Evolutionary conservation across 495 filamentous ascomycete species (phyloP), one percentile per base, ranked within the genome.

Genomic region (Tetracladium setigerum): DNA sequence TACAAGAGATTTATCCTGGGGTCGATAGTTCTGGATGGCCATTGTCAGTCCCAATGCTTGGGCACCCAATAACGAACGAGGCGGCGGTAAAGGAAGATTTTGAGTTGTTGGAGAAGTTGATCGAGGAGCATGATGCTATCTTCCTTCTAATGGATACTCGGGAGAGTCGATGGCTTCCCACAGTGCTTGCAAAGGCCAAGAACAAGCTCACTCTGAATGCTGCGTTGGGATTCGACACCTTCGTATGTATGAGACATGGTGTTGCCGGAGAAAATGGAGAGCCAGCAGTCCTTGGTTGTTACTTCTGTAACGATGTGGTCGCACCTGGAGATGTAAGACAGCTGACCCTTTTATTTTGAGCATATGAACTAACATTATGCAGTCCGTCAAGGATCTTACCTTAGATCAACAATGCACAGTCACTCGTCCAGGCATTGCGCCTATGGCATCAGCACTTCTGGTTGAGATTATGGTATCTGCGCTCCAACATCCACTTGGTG

Each of bases 371-470:
- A 47, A 38, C 17, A 34, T 42, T 38, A 15, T 18, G 34, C 43
- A 54, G 45, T 95, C 90, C 18, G 71, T 95, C 59, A 91, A 89
- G 57, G 87, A 95, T 58, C 83, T 86, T 59, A 97, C 92, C 1
- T 80, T 98, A 4, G 92, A 98, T 59, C 92, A 97, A 60, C 92
- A 98, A 67, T 98, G 92, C 66, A 98, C 92, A 0, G 92, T 98
- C 27, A 97, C 92, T 22, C 82, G 92, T 7, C 92, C 92, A 13
- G 92, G 91, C 7, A 80, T 95, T 33, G 90, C 92, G 41, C 80
- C 87, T 9, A 89, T 95, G 52, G 92, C 92, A 14, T 95, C 90
- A 13, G 88, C 89, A 24, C 73, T 92, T n/a, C 73, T 96, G 12
- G 90, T 95, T 39, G 92, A 96, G 65, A 71, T 95, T 14, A 72